Evolutionary conservation across 257 asterid genomes (phyloP).

Genomic region (Solanum chmielewskii): DNA sequence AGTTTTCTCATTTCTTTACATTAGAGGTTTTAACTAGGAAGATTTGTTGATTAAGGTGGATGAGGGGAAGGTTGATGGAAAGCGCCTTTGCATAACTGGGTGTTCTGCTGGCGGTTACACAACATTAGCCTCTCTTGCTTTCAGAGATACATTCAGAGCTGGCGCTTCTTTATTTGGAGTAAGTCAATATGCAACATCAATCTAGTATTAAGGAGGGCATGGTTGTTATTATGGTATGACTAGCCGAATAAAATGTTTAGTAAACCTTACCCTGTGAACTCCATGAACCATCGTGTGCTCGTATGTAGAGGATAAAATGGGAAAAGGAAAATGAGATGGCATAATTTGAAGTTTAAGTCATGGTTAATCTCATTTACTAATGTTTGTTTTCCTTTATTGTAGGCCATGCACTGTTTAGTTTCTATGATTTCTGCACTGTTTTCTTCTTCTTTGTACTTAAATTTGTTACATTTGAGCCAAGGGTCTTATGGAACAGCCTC

Average conservation of each 20-base stretch:
- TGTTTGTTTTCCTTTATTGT: not conserved
- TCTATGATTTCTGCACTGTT: not conserved
- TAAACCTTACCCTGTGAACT: not conserved
- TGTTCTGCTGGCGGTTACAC: constrained; percentile 99
- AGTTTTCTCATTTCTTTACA: not conserved
- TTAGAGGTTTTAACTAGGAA: not conserved
- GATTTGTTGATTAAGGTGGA: constrained; percentile 41
- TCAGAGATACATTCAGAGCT: constrained; percentile 70
- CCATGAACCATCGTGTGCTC: not conserved
- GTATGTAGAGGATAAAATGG: not conserved
- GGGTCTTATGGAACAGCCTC: not conserved
- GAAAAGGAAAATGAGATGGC: not conserved
- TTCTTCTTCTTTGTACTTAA: too few species aligned
- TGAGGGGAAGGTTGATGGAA: constrained; percentile 71
- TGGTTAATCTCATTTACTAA: not conserved
- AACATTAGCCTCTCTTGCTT: constrained; percentile 87
- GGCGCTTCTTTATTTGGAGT: constrained; percentile 93
- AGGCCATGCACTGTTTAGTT: not conserved
- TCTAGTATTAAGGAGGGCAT: not conserved
- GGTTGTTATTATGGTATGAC: not conserved
- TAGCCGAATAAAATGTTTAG: not conserved
- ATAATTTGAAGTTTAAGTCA: not conserved
- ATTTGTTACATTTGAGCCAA: not conserved
- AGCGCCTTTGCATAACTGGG: constrained; percentile 78
- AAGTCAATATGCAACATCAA: constrained; percentile 25